Percentiles rank a stretch among this genome's conserved stretches.
These are phyloP conservation scores for Aspergillus sp. DNA, from an alignment of 2,329 filamentous ascomycete species.

Conservation along the genomic window DNA sequence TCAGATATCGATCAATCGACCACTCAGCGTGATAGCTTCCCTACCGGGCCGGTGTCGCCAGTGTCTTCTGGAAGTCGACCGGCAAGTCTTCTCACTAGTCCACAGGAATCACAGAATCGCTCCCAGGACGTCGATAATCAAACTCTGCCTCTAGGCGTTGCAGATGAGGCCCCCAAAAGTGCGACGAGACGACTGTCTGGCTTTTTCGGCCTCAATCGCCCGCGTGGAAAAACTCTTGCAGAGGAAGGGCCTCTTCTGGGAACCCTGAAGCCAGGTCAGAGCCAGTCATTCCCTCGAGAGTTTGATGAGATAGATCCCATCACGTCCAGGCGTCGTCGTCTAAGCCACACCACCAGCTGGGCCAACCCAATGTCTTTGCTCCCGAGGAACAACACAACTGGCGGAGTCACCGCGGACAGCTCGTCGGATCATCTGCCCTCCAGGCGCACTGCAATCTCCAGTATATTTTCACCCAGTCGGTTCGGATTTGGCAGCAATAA, in stretches of 20 bases:
- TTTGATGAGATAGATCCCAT: conserved; percentile 56
- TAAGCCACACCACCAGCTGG: conserved; percentile 63
- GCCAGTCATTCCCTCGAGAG: conserved; percentile 66
- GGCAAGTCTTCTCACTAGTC: conserved; percentile 52
- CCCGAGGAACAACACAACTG: conserved; percentile 49
- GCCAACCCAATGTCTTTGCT: conserved; percentile 55
- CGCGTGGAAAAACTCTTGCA: conserved; percentile 63
- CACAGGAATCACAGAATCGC: conserved; percentile 44
- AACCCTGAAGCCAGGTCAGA: conserved; percentile 63
- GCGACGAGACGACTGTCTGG: conserved; percentile 60
- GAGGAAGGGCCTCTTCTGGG: conserved; percentile 63
- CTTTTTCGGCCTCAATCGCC: conserved; percentile 62
- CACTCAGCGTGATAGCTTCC: conserved; percentile 37
- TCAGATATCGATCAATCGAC: conserved; percentile 35
- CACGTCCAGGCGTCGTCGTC: conserved; percentile 56
- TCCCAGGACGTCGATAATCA: conserved; percentile 42
- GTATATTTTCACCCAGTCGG: conserved; percentile 48
- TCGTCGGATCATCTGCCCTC: conserved; percentile 46
- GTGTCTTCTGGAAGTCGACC: conserved; percentile 50
- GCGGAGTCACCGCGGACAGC: conserved; percentile 44
- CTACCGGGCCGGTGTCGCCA: conserved; percentile 48
- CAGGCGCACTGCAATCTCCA: conserved; percentile 46
- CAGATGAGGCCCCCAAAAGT: conserved; percentile 45
- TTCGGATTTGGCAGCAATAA: conserved; percentile 41
- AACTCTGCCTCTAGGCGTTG: conserved; percentile 36